These are phyloP conservation scores for Cucumis melo DNA, from an alignment of 306 rosid genomes.

Conservation along the genomic window DNA sequence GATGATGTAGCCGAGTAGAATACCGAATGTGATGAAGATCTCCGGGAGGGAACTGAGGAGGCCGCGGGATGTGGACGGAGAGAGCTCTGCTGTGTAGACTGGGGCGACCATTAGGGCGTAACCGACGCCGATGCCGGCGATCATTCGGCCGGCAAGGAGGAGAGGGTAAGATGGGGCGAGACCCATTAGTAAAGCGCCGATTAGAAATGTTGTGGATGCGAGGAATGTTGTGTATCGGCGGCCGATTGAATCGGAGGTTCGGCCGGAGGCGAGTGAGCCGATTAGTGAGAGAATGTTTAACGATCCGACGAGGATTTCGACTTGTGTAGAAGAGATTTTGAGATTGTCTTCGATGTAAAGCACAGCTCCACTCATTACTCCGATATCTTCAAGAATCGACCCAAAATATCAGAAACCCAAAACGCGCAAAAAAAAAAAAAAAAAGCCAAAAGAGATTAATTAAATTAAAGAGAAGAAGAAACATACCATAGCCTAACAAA, in stretches of 20 bases:
- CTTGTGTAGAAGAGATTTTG: constrained; percentile 42
- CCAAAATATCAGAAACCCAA: not conserved
- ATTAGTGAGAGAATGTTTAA: constrained; percentile 52
- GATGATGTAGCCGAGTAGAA: constrained; percentile 48
- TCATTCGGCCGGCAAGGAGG: constrained; percentile 43
- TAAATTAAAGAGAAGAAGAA: not conserved
- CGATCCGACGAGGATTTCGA: constrained; percentile 59
- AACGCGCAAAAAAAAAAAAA: no score
- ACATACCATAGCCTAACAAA: constrained; percentile 69
- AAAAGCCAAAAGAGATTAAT: no score
- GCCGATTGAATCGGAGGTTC: constrained; percentile 56
- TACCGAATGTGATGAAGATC: constrained; percentile 55
- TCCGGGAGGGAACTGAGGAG: constrained; percentile 75
- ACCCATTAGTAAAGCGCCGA: constrained; percentile 69
- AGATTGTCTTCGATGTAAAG: constrained; percentile 41
- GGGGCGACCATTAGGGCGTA: constrained; percentile 68
- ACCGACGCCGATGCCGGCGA: constrained; percentile 79
- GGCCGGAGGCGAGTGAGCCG: constrained; percentile 69
- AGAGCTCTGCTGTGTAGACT: constrained; percentile 58
- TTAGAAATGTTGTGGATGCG: constrained; percentile 45
- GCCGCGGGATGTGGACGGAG: constrained; percentile 58
- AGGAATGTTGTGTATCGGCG: constrained; percentile 57
- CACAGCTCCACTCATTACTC: constrained; percentile 91
- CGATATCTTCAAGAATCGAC: constrained; percentile 35
- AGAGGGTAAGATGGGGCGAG: constrained; percentile 54